phyloP scores from a whole-genome alignment of 306 rosid species.

The Rosa persica region DNA sequence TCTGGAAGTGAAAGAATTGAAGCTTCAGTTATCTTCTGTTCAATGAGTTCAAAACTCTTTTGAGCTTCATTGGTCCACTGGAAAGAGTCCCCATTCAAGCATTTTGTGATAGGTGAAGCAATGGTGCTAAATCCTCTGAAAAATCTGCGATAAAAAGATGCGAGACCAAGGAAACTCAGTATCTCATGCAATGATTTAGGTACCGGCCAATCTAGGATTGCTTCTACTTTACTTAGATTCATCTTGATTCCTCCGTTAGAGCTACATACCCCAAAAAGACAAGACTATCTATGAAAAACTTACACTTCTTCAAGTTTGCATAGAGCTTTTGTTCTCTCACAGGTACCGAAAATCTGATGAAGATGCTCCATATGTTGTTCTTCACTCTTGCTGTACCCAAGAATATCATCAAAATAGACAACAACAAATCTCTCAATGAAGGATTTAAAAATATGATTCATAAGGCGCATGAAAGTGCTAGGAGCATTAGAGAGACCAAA shows the following conservation, averaged over 20 bases:
- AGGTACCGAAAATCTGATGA: background rate
- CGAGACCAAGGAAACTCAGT: background rate
- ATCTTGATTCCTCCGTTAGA: no score
- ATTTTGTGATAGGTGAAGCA: background rate
- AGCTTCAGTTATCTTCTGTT: background rate
- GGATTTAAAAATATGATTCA: background rate
- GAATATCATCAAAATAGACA: background rate
- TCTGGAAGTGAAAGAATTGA: background rate
- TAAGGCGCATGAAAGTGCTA: background rate
- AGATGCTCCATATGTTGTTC: background rate
- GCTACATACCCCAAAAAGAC: background rate
- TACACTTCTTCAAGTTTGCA: background rate
- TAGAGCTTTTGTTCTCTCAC: no score
- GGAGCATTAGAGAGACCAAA: no score
- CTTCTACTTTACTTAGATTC: background rate
- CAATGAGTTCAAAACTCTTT: background rate
- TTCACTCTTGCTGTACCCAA: background rate
- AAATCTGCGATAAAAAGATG: background rate
- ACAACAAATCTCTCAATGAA: background rate
- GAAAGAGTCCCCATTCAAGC: background rate
- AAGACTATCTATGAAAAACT: background rate
- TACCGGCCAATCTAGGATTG: background rate
- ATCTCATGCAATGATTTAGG: background rate
- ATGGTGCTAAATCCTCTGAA: background rate
- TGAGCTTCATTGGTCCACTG: background rate